Conservation (phyloP, 2,329 filamentous ascomycete genomes). For the Domatiomyces globalis region DNA sequence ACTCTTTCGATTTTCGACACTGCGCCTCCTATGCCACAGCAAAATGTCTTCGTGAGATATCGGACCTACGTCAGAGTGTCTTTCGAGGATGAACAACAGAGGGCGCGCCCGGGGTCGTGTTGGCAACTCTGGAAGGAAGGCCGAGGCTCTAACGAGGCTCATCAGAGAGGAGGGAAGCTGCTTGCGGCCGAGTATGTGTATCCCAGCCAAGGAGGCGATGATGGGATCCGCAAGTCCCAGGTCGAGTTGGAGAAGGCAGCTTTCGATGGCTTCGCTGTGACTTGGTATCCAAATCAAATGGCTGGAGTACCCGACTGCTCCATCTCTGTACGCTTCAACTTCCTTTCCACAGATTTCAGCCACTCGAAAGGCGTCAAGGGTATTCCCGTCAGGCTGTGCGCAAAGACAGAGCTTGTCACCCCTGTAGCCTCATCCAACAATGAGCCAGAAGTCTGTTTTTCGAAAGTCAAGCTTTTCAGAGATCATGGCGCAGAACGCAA, state of each 20-base stretch:
- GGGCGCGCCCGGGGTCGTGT: constrained; percentile 64
- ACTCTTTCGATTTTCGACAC: constrained; percentile 74
- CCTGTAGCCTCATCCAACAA: constrained; percentile 27
- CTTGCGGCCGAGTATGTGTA: constrained; percentile 92
- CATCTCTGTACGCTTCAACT: constrained; percentile 91
- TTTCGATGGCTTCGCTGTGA: constrained; percentile 86
- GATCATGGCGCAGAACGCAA: constrained; percentile 94
- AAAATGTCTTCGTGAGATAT: constrained; percentile 51
- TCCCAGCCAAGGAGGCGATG: constrained; percentile 40
- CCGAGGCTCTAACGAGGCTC: constrained; percentile 85
- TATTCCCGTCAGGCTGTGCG: constrained; percentile 81
- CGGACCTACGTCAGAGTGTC: constrained; percentile 89
- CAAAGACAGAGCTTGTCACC: constrained; percentile 64
- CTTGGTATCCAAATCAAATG: constrained; percentile 57
- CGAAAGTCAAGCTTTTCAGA: constrained; percentile 93
- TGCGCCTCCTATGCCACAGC: constrained; percentile 43
- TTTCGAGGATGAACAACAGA: constrained; percentile 90
- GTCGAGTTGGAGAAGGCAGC: constrained; percentile 62
- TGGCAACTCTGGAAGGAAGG: constrained; percentile 96
- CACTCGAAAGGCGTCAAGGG: constrained; percentile 98
- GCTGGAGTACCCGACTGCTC: constrained; percentile 61
- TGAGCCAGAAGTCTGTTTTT: constrained; percentile 66
- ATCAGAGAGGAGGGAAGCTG: constrained; percentile 79
- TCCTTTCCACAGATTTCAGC: constrained; percentile 94
- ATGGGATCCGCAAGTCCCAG: constrained; percentile 44